A percentile compares a stretch with the other conserved stretches of the same genome.
Evolutionary conservation across 2,329 filamentous ascomycete genomes (phyloP).

Genomic region (Diaporthe sp.): DNA sequence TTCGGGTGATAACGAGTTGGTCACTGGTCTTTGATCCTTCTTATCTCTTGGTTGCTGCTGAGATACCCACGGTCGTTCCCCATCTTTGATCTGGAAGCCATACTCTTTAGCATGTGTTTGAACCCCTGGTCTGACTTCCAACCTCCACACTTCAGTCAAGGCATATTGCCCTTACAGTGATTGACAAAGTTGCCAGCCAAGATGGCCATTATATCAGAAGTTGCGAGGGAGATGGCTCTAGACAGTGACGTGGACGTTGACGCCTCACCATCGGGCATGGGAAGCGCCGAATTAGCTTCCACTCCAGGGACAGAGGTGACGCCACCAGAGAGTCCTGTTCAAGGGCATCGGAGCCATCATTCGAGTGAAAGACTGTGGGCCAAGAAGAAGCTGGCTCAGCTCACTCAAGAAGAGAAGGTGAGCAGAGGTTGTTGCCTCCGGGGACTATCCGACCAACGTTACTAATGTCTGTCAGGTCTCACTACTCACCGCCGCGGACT

Average conservation of each 20-base stretch:
- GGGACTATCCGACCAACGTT: background rate
- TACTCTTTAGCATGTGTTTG: background rate
- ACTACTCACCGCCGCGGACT: conserved; percentile 70
- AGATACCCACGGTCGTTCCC: conserved; percentile 19
- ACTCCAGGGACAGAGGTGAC: conserved; percentile 64
- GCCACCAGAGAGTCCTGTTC: conserved; percentile 54
- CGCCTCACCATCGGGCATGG: conserved; percentile 47
- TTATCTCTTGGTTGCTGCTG: background rate
- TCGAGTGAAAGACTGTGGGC: conserved; percentile 53
- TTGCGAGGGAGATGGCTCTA: conserved; percentile 43
- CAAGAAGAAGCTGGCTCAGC: conserved; percentile 59
- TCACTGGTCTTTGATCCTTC: background rate
- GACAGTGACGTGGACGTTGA: conserved; percentile 48
- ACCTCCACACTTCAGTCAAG: background rate
- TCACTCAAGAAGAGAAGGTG: conserved; percentile 70
- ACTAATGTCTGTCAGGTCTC: conserved; percentile 57
- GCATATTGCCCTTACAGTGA: background rate
- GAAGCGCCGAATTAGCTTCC: conserved; percentile 50
- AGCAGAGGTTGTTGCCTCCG: conserved; percentile 9
- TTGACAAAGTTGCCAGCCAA: conserved; percentile 8
- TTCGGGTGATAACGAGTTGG: background rate
- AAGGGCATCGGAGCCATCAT: conserved; percentile 45
- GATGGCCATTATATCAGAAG: conserved; percentile 37
- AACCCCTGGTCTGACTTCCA: background rate
- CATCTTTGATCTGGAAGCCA: background rate